phyloP scores from a whole-genome alignment of 441 rosid genomes.

The Pelargonium fulgidum region DNA sequence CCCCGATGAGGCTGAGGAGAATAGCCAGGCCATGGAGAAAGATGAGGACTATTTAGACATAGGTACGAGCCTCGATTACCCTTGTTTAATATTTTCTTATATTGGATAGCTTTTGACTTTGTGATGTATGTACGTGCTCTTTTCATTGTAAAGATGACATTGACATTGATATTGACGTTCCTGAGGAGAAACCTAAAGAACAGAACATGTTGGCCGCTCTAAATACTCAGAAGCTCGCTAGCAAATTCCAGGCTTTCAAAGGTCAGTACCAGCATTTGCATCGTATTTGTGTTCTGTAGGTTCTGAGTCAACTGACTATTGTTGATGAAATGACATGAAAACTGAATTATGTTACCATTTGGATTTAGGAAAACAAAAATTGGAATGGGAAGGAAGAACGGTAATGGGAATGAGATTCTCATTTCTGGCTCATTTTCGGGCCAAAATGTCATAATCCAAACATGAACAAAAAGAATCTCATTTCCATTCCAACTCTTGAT shows the following conservation, averaged over 20 bases:
- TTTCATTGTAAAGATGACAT: slow-evolving; percentile 60
- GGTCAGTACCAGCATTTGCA: slow-evolving; percentile 27
- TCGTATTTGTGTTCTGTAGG: not conserved
- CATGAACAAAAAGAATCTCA: too few relatives aligned
- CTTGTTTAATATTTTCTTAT: slow-evolving; percentile 1
- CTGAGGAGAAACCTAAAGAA: slow-evolving; percentile 54
- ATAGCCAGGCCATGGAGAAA: slow-evolving; percentile 28
- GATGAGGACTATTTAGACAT: slow-evolving; percentile 49
- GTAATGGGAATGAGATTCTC: too few relatives aligned
- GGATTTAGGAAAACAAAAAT: too few relatives aligned
- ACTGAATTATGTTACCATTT: too few relatives aligned
- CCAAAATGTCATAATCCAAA: too few relatives aligned
- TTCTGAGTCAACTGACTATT: too few relatives aligned
- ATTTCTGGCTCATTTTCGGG: too few relatives aligned
- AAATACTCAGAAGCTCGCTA: slow-evolving; percentile 67
- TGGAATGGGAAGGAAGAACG: too few relatives aligned
- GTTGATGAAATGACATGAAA: too few relatives aligned
- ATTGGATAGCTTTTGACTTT: not conserved
- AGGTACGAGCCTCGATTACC: slow-evolving; percentile 33
- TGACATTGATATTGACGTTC: slow-evolving; percentile 44
- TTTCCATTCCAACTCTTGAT: too few relatives aligned
- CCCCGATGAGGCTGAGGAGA: slow-evolving; percentile 33
- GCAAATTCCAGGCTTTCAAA: slow-evolving; percentile 57
- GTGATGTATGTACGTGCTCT: not conserved
- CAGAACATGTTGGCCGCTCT: slow-evolving; percentile 52